Base-by-base conservation (phyloP, 2,329 filamentous ascomycete species). In the Fusarium luffae region DNA sequence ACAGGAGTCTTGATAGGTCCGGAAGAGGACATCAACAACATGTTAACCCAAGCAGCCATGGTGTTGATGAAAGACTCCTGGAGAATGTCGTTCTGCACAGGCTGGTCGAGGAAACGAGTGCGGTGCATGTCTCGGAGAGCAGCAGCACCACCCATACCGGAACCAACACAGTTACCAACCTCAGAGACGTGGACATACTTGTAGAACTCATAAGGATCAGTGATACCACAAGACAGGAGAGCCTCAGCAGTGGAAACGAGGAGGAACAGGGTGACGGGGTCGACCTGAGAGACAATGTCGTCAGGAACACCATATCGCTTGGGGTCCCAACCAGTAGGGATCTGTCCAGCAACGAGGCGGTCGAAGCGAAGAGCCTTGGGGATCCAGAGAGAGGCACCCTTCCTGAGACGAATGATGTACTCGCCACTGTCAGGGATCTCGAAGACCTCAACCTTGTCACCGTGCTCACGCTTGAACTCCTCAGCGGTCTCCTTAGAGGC, bases 61-160 rank as follows among this genome's bases (percentile, higher is more conserved):
- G 96, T 99, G 87, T 99, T 99, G 88, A 99, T 98, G 86, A 99
- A 99, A 14, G 96, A 98, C 83, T 99, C 96, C 79, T 99, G 97
- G 16, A 99, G 88, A 79, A 99, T 98, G 78, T 99, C 96, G 83
- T 98, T 99, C 83, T 99, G 97, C 51, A 99, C 89, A 59, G 95
- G 96, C 85, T 94, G 96, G 84, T 99, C 96, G 68, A 98, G 87
- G 89, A 91, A 98, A 64, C 96, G 92, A 81, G 98, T 95, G 82
- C 95, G 96, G 87, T 98, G 97, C 95, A 99, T 99, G 75, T 95
- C 95, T 76, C 94, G 91, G 71, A 99, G 88, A 75, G 96, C 96
- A 75, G 89, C 89, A 66, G 94, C 92, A 83, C 96, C 97, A 87
- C 96, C 96, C 85, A 99, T 97, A 86, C 97, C 96, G 32, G 97